Evolutionary conservation across 208 protist genomes (phyloP).

Genomic region (Leishmania major): DNA sequence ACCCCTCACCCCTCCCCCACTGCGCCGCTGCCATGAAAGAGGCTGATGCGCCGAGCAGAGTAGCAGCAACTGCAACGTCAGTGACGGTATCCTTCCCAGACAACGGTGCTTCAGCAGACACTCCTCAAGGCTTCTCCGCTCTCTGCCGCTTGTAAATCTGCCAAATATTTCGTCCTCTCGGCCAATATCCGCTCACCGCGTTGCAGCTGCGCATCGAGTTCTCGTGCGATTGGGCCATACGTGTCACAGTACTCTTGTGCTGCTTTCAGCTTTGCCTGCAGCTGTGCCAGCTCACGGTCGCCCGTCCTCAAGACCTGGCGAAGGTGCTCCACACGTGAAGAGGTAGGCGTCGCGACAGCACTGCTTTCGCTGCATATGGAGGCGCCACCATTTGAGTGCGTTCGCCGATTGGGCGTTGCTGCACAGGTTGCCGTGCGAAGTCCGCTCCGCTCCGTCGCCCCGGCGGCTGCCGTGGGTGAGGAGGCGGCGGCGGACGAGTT

Average conservation of each 20-base stretch:
- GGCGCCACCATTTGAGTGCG: background rate
- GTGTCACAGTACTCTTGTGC: conserved; percentile 22
- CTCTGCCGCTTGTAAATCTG: background rate
- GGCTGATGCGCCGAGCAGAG: background rate
- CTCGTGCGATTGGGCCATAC: conserved; percentile 17
- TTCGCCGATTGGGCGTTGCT: background rate
- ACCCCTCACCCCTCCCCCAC: background rate
- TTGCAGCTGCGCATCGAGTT: conserved; percentile 25
- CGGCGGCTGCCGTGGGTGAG: background rate
- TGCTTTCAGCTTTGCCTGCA: conserved; percentile 18
- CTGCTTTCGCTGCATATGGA: background rate
- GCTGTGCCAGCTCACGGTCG: conserved; percentile 11
- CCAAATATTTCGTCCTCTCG: conserved; percentile 17
- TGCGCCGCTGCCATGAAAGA: background rate
- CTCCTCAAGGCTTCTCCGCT: background rate
- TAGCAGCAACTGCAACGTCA: background rate
- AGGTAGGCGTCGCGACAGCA: background rate
- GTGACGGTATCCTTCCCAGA: background rate
- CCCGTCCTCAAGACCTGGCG: conserved; percentile 18
- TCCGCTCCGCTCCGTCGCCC: background rate
- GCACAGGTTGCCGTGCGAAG: background rate
- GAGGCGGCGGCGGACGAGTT: background rate
- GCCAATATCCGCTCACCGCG: conserved; percentile 15
- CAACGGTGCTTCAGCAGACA: background rate
- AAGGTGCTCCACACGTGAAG: conserved; percentile 16